These are phyloP conservation scores for Exophiala oligosperma DNA, from an alignment of 2,329 filamentous ascomycete genomes.

Conservation along the genomic window DNA sequence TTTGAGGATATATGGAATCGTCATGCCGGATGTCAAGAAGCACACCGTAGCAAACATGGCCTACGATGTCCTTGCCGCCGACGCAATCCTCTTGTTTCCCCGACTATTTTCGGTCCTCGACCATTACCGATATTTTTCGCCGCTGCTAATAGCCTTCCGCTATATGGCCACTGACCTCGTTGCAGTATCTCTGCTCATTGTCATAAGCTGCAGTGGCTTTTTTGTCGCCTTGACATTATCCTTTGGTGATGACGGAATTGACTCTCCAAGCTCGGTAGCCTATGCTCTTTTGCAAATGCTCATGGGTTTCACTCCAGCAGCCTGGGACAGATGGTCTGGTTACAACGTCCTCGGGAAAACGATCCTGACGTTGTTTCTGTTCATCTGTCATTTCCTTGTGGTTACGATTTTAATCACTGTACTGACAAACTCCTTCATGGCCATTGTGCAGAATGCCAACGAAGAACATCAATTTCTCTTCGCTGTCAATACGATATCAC, in stretches of 20 bases:
- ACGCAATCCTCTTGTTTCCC: constrained; percentile 84
- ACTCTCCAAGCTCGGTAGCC: constrained; percentile 72
- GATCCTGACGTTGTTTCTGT: constrained; percentile 78
- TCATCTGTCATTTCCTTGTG: constrained; percentile 93
- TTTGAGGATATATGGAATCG: constrained; percentile 82
- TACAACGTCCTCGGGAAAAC: constrained; percentile 78
- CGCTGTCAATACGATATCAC: constrained; percentile 93
- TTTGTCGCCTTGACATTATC: constrained; percentile 92
- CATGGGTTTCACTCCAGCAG: constrained; percentile 94
- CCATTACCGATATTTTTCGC: constrained; percentile 94
- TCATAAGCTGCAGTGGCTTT: constrained; percentile 90
- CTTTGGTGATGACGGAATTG: constrained; percentile 63
- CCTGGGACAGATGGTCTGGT: constrained; percentile 83
- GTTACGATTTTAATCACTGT: constrained; percentile 94
- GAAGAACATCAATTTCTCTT: constrained; percentile 93
- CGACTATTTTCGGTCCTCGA: constrained; percentile 91
- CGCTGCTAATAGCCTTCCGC: constrained; percentile 88
- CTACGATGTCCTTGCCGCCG: constrained; percentile 91
- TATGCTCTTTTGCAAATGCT: constrained; percentile 91
- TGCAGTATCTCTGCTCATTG: constrained; percentile 78
- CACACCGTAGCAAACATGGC: constrained; percentile 77
- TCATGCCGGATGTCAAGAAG: constrained; percentile 69
- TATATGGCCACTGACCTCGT: constrained; percentile 90
- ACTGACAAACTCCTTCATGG: constrained; percentile 95
- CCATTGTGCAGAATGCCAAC: constrained; percentile 87